phyloP scores from a whole-genome alignment of 75 land plant genomes.

The Azolla pinnata region DNA sequence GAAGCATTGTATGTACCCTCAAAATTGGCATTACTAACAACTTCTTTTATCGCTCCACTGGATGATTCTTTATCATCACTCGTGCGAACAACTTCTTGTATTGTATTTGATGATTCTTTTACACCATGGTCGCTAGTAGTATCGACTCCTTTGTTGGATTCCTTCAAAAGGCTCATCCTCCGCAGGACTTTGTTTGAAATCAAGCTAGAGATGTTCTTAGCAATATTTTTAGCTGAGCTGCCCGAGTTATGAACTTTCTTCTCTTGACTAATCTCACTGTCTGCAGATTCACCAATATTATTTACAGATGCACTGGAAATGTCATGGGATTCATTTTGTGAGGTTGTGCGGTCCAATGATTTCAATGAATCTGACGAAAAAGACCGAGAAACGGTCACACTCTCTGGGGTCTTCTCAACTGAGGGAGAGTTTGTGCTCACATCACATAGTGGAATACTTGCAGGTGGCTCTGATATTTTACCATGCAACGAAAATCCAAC shows the following conservation, averaged over 20 bases:
- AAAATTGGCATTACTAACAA: neutral
- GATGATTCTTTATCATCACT: neutral
- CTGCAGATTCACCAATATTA: neutral
- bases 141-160: too few relatives aligned
- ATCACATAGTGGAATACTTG: neutral
- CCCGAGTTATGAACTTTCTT: too few relatives aligned
- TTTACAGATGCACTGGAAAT: neutral
- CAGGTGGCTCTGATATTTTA: neutral
- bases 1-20: slow-evolving; percentile 7
- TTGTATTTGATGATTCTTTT: neutral
- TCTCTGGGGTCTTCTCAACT: neutral
- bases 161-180: too few relatives aligned
- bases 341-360: neutral
- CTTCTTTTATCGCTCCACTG: neutral
- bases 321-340: neutral
- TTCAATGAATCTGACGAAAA: neutral
- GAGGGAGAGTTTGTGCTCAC: slow-evolving; percentile 1
- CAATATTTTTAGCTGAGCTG: too few relatives aligned
- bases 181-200: too few relatives aligned
- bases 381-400: neutral
- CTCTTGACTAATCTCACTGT: too few relatives aligned
- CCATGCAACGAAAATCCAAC: slow-evolving; percentile 13
- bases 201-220: too few relatives aligned
- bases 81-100: neutral
- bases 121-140: too few relatives aligned